These are phyloP conservation scores for Phytophthora nicotianae DNA, from an alignment of 352 stramenopile genomes.

Conservation along the genomic window DNA sequence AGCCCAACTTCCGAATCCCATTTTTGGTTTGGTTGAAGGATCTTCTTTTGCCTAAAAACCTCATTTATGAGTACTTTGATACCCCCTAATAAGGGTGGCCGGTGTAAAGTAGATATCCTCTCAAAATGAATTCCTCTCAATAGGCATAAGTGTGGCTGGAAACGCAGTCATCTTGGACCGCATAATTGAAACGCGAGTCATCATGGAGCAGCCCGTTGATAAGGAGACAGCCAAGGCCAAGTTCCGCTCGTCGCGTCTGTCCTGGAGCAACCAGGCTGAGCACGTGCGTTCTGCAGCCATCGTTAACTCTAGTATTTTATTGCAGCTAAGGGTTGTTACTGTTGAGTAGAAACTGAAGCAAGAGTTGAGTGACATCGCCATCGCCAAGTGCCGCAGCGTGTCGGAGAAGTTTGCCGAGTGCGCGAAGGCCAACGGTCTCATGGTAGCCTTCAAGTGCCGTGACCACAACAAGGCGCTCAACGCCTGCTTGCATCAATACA, in stretches of 20 bases:
- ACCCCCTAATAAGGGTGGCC: no score
- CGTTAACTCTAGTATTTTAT: neutral
- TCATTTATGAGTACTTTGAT: no score
- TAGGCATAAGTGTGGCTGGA: slow-evolving; percentile 9
- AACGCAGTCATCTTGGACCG: slow-evolving; percentile 16
- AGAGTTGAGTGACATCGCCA: slow-evolving; percentile 83
- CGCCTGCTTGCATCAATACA: slow-evolving; percentile 82
- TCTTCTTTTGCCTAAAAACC: no score
- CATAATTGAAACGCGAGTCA: slow-evolving; percentile 7
- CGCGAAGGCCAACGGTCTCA: slow-evolving; percentile 65
- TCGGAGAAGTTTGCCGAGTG: slow-evolving; percentile 70
- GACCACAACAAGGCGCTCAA: slow-evolving; percentile 80
- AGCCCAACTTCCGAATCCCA: no score
- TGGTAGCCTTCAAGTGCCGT: slow-evolving; percentile 79
- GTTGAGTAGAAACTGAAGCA: slow-evolving; percentile 71
- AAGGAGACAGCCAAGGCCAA: slow-evolving; percentile 77
- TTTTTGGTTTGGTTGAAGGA: no score
- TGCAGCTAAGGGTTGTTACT: slow-evolving; percentile 3
- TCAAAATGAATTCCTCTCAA: no score
- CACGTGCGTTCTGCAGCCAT: slow-evolving; percentile 48
- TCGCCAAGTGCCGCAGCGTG: slow-evolving; percentile 70
- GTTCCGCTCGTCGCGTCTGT: slow-evolving; percentile 78
- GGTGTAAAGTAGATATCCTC: no score
- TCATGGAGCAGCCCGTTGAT: slow-evolving; percentile 59
- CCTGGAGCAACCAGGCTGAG: slow-evolving; percentile 85